Evolutionary conservation across 1,284 basidiomycete genomes (phyloP), one percentile per base, ranked within the genome.

Genomic region (Retiboletus flavoniger): DNA sequence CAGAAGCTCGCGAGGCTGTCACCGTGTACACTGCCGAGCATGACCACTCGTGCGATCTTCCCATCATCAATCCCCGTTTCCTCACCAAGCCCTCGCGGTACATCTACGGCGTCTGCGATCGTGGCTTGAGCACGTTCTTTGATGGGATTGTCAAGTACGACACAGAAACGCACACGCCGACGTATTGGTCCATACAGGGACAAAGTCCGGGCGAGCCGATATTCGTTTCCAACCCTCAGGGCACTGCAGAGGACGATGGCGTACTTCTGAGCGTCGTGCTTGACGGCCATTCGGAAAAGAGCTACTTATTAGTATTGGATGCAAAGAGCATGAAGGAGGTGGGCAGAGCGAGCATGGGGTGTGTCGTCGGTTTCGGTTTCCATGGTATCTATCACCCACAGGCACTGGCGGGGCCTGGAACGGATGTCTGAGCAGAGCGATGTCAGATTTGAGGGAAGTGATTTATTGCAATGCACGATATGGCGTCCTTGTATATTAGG

Each of bases 71-170:
- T 29, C 71, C 73, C 0, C 47, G 52, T 4, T 50, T 67, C 44
- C 60, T 68, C 38, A 64, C 68, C 54, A 68, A 62, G 42, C 67
- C 62, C 7, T 71, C 72, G 31, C 67, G 71, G 21, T 75, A 66
- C 53, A 65, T 70, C 31, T 74, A 72, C 16, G 72, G 70, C 6
- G 59, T 67, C 45, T 62, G 59, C 38, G 62, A 64, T 42, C 61
- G 61, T 17, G 62, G 52, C n/a, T 21, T 62, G 46, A 69, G 67
- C 59, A 69, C 67, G 6, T 66, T 74, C 55, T 64, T 64, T 45
- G 73, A 75, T 28, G 62, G 68, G 1, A 50, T 74, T 36, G 65
- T 71, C 59, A 74, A 72, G 53, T 66, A 74, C 21, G 72, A 75
- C 50, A 66, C 59, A 59, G 55, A 60, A 47, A 49, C 54, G 6